These are phyloP conservation scores for Candida sp. DNA, from an alignment of 1,139 yeast species.

Conservation along the genomic window DNA sequence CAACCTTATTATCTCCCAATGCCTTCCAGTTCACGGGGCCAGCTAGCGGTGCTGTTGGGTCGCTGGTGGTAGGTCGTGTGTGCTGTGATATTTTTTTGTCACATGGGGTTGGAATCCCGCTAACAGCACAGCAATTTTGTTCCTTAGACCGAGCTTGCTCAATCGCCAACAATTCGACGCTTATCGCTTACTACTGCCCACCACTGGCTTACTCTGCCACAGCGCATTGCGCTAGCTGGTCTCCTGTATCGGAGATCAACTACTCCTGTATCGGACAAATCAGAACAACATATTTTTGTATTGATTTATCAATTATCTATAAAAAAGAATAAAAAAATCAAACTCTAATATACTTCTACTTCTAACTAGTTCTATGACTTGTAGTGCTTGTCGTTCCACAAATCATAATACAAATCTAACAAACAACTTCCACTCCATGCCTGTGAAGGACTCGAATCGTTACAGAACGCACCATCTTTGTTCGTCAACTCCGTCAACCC, in stretches of 20 bases:
- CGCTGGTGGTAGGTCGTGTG: background rate
- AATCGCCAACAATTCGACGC: too few relatives aligned
- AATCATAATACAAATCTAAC: slow-evolving; percentile 77
- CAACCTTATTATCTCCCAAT: too few relatives aligned
- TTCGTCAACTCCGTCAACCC: slow-evolving; percentile 94
- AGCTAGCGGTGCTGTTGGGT: background rate
- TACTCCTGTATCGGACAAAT: background rate
- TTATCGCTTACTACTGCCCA: too few relatives aligned
- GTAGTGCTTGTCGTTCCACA: slow-evolving; percentile 33
- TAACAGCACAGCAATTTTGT: background rate
- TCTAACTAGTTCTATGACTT: background rate
- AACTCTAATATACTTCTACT: background rate
- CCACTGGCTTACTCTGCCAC: too few relatives aligned
- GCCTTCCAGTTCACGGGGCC: too few relatives aligned
- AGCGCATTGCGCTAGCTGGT: too few relatives aligned
- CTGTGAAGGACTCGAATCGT: slow-evolving; percentile 93
- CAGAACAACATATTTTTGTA: background rate
- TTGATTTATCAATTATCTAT: background rate
- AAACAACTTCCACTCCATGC: slow-evolving; percentile 96
- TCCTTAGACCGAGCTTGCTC: background rate
- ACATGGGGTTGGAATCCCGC: slow-evolving; percentile 5
- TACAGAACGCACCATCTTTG: slow-evolving; percentile 79
- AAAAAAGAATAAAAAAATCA: background rate
- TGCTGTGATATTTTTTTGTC: background rate
- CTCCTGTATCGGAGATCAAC: background rate